phyloP scores from a whole-genome alignment of 176 grass and related monocot genomes.

The Alopecurus myosuroides region DNA sequence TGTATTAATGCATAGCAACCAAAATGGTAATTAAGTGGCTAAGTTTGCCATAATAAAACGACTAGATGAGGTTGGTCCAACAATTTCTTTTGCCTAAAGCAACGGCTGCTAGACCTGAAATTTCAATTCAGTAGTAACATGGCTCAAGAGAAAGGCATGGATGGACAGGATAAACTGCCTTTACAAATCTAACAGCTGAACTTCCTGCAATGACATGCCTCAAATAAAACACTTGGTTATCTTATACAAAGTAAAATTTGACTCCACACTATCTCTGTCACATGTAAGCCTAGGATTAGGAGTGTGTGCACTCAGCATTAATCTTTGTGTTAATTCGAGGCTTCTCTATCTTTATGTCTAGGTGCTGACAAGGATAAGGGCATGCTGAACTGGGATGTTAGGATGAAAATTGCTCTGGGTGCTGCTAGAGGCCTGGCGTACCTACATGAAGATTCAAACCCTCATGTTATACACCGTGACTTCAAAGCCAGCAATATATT shows the following conservation, averaged over 20 bases:
- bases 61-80: background rate
- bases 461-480: conserved; percentile 95
- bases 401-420: conserved; percentile 90
- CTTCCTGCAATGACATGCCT: background rate
- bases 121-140: background rate
- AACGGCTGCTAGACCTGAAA: background rate
- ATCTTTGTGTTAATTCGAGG: conserved; percentile 11
- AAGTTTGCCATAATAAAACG: background rate
- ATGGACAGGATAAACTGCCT: background rate
- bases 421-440: conserved; percentile 96
- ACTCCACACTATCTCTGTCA: background rate
- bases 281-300: background rate
- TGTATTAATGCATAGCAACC: background rate
- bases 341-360: conserved; percentile 25
- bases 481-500: conserved; percentile 95
- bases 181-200: background rate
- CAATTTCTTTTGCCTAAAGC: background rate
- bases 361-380: conserved; percentile 74
- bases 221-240: background rate
- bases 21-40: background rate
- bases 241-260: background rate
- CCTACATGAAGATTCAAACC: conserved; percentile 94
- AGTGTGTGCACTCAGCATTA: background rate
- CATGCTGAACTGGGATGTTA: conserved; percentile 79
- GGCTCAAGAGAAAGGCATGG: background rate